These are phyloP conservation scores for Ceratopteris richardii DNA, from an alignment of 75 land plant species.

Conservation along the genomic window DNA sequence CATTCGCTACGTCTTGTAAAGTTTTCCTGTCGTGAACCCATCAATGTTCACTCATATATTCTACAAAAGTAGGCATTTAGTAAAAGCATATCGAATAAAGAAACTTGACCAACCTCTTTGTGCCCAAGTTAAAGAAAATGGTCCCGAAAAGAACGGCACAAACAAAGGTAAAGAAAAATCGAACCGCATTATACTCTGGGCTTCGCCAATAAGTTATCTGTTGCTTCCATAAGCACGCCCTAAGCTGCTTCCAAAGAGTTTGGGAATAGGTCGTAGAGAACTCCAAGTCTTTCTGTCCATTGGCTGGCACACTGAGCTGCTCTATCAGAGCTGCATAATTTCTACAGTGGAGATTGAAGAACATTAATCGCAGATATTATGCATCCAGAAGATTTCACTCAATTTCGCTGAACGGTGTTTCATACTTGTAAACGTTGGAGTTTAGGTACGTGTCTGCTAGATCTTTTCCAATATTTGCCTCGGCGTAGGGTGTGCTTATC, in stretches of 20 bases:
- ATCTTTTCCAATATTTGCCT: slow-evolving; percentile 35
- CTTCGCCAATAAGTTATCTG: slow-evolving; percentile 36
- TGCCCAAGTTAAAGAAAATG: slow-evolving; percentile 24
- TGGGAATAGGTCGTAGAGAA: slow-evolving; percentile 29
- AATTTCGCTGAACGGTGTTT: not conserved
- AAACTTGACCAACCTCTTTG: slow-evolving; percentile 6
- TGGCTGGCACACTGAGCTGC: slow-evolving; percentile 13
- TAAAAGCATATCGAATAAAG: too few relatives aligned
- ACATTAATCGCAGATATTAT: not conserved
- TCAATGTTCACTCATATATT: too few relatives aligned
- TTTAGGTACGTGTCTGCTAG: slow-evolving; percentile 27
- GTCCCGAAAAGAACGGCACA: slow-evolving; percentile 34
- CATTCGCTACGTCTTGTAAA: slow-evolving; percentile 15
- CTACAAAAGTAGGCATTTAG: too few relatives aligned
- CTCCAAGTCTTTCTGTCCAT: slow-evolving; percentile 22
- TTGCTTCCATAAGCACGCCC: slow-evolving; percentile 43
- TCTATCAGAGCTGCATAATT: slow-evolving; percentile 24
- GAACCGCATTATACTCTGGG: slow-evolving; percentile 34
- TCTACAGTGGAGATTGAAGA: slow-evolving; percentile 6
- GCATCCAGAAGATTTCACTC: not conserved
- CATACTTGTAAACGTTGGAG: slow-evolving; percentile 29
- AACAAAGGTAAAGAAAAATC: slow-evolving; percentile 35
- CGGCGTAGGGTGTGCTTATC: slow-evolving; percentile 47
- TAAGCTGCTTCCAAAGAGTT: slow-evolving; percentile 12
- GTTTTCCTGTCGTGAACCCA: not conserved